Evolutionary conservation across 306 rosid genomes (phyloP).

Genomic region (Prunus persica): DNA sequence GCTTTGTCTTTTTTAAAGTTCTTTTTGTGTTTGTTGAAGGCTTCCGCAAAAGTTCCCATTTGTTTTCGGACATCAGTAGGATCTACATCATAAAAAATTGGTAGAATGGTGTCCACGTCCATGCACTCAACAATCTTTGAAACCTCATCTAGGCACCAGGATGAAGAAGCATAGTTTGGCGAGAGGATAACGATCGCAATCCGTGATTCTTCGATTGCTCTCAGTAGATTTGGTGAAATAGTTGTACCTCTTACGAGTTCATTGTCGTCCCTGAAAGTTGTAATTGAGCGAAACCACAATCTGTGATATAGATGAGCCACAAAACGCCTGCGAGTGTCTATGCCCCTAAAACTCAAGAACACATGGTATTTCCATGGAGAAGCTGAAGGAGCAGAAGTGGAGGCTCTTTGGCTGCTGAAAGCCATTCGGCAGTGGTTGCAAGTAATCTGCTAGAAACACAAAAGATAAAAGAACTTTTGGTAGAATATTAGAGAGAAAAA

Average conservation of each 20-base stretch:
- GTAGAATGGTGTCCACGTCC: not conserved
- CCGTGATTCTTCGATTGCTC: not conserved
- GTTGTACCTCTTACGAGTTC: not conserved
- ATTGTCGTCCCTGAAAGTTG: not conserved
- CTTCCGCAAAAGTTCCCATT: not conserved
- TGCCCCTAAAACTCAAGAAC: slow-evolving; percentile 9
- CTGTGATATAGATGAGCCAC: not conserved
- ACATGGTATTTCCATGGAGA: not conserved
- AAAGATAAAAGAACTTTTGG: too few species aligned
- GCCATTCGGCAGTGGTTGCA: not conserved
- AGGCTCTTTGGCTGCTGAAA: not conserved
- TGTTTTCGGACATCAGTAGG: not conserved
- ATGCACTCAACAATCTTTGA: not conserved
- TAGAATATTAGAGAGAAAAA: too few species aligned
- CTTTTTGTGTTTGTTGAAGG: not conserved
- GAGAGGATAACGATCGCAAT: not conserved
- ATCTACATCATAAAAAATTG: not conserved
- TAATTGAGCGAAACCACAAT: not conserved
- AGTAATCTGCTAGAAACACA: too few species aligned
- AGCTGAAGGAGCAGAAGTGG: not conserved
- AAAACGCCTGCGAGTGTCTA: slow-evolving; percentile 1
- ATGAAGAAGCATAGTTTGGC: not conserved
- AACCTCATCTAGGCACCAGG: not conserved
- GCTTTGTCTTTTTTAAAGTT: not conserved
- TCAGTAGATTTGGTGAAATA: not conserved